phyloP scores from a whole-genome alignment of 2,329 filamentous ascomycete species.

The Kalmusia sp. region DNA sequence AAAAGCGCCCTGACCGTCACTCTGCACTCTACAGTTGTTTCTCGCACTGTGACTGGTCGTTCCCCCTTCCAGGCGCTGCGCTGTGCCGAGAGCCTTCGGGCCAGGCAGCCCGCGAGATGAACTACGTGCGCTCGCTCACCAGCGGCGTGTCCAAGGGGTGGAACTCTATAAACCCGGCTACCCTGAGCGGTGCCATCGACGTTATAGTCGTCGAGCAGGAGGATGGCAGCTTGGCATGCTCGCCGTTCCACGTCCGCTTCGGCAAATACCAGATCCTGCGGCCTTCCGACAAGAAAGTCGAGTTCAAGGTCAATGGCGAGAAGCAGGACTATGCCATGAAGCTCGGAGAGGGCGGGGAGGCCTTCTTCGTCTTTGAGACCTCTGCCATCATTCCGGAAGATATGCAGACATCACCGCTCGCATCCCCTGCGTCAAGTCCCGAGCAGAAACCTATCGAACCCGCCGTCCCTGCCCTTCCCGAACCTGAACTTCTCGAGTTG shows the following conservation, averaged over 20 bases:
- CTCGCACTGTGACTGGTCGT: no score
- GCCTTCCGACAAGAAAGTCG: slow-evolving; percentile 98
- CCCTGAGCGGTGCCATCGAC: slow-evolving; percentile 96
- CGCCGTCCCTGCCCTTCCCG: slow-evolving; percentile 61
- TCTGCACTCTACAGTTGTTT: no score
- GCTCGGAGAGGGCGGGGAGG: slow-evolving; percentile 94
- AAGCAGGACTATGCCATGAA: slow-evolving; percentile 98
- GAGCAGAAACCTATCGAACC: slow-evolving; percentile 61
- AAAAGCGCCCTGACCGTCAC: no score
- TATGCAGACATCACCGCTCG: slow-evolving; percentile 91
- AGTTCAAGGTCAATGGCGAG: slow-evolving; percentile 91
- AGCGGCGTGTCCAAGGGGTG: slow-evolving; percentile 97
- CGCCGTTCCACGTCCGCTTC: slow-evolving; percentile 97
- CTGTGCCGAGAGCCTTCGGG: slow-evolving; percentile 10
- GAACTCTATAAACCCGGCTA: slow-evolving; percentile 99
- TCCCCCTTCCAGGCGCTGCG: background rate
- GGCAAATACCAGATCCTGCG: slow-evolving; percentile 96
- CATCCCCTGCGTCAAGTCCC: slow-evolving; percentile 88
- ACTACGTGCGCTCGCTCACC: slow-evolving; percentile 96
- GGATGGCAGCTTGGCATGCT: slow-evolving; percentile 87
- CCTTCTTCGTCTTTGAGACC: slow-evolving; percentile 98
- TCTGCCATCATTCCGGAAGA: slow-evolving; percentile 89
- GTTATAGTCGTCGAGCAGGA: slow-evolving; percentile 97
- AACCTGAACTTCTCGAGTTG: slow-evolving; percentile 74
- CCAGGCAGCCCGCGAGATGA: slow-evolving; percentile 66